Evolutionary conservation across 78 protist species (phyloP).

Genomic region (Salpingoeca rosetta): DNA sequence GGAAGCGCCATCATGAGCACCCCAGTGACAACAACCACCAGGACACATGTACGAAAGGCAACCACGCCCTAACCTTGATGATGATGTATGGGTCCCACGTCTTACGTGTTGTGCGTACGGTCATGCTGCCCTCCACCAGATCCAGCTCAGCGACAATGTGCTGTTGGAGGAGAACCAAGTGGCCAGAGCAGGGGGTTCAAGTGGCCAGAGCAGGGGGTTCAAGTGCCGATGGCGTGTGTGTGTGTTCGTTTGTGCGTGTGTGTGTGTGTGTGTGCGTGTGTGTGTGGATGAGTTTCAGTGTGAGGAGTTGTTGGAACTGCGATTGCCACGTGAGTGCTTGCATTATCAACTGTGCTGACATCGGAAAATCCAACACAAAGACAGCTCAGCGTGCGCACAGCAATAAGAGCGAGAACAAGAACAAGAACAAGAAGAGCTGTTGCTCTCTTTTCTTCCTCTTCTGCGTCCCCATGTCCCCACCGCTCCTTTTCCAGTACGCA

Average conservation of each 20-base stretch:
- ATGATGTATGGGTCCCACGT: constrained; percentile 96
- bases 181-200: not conserved
- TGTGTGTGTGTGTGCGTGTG: too few species aligned
- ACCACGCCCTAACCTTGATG: constrained; percentile 60
- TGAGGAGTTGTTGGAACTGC: too few species aligned
- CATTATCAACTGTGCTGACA: too few species aligned
- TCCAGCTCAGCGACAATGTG: constrained; percentile 76
- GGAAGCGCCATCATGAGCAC: too few species aligned
- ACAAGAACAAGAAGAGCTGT: not conserved
- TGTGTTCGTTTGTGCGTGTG: too few species aligned
- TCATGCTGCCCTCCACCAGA: constrained; percentile 89
- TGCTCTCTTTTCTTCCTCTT: not conserved
- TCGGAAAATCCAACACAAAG: too few species aligned
- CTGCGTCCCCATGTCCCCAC: not conserved
- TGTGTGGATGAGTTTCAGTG: too few species aligned
- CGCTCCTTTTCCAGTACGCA: not conserved
- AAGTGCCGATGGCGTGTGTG: too few species aligned
- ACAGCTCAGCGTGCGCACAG: too few species aligned
- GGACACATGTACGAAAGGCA: not conserved
- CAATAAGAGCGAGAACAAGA: too few species aligned
- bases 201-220: not conserved
- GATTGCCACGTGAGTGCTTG: too few species aligned
- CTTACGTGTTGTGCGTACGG: constrained; percentile 87
- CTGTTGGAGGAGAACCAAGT: not conserved
- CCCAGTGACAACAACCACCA: not conserved